These are phyloP conservation scores for Kluyveromyces siamensis DNA, from an alignment of 805 yeast genomes.

Conservation along the genomic window DNA sequence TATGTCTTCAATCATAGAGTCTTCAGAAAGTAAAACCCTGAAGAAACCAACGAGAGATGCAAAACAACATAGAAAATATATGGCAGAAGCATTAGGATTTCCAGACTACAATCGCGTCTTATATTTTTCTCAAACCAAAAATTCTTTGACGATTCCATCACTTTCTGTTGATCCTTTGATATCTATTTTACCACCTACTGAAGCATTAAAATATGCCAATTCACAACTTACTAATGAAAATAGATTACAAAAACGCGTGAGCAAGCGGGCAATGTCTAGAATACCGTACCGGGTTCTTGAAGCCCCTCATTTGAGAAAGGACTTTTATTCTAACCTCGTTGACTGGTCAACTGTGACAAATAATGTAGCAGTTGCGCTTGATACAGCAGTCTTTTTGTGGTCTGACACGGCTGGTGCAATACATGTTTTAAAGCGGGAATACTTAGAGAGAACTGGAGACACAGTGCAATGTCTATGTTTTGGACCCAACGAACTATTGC, in stretches of 20 bases:
- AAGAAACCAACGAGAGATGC: conserved; percentile 5
- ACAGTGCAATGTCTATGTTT: conserved; percentile 50
- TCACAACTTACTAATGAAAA: conserved; percentile 7
- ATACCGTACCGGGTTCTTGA: conserved; percentile 46
- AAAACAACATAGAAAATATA: conserved; percentile 28
- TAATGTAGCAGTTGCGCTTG: conserved; percentile 59
- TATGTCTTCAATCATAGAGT: neutral
- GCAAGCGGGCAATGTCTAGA: conserved; percentile 28
- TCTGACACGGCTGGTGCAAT: conserved; percentile 39
- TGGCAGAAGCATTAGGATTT: conserved; percentile 45
- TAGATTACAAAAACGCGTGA: conserved; percentile 12
- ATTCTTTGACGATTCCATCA: conserved; percentile 1
- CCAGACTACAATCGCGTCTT: conserved; percentile 34
- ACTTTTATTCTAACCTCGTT: conserved; percentile 66
- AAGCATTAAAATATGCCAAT: conserved; percentile 11
- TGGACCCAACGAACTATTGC: conserved; percentile 35
- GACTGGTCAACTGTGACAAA: conserved; percentile 55
- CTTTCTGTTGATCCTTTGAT: conserved; percentile 12
- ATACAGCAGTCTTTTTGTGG: conserved; percentile 54
- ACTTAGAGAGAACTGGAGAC: conserved; percentile 26
- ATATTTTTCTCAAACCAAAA: conserved; percentile 16
- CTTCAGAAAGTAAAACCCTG: conserved; percentile 1
- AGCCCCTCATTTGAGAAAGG: conserved; percentile 67
- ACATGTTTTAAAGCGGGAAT: conserved; percentile 32
- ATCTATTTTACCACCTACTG: conserved; percentile 14